These are phyloP conservation scores for Salvia splendens DNA, from an alignment of 257 asterid genomes.

Conservation along the genomic window DNA sequence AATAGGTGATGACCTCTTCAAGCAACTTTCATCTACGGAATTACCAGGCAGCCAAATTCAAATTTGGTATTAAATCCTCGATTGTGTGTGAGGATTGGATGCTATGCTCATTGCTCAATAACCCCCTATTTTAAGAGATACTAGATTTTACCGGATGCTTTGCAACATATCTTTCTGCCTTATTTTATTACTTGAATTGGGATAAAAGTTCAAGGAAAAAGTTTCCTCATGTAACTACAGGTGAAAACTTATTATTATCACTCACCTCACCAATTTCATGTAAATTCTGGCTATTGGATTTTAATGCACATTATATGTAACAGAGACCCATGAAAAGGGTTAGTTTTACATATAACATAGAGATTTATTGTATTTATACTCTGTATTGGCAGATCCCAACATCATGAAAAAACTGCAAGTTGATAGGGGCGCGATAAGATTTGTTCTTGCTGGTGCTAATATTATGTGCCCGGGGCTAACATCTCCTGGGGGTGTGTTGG, in stretches of 20 bases:
- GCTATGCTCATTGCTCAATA: background rate
- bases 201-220: background rate
- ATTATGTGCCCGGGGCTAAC: slow-evolving; percentile 99
- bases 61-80: slow-evolving; percentile 13
- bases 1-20: too few relatives aligned
- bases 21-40: background rate
- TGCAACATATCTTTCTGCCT: background rate
- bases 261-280: background rate
- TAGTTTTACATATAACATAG: slow-evolving; percentile 3
- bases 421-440: slow-evolving; percentile 94
- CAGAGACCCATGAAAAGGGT: background rate
- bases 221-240: background rate
- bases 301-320: background rate
- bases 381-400: slow-evolving; percentile 73
- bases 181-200: slow-evolving; percentile 15
- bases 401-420: slow-evolving; percentile 96
- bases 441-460: slow-evolving; percentile 97
- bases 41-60: slow-evolving; percentile 3
- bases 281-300: background rate
- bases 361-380: slow-evolving; percentile 1
- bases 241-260: background rate
- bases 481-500: slow-evolving; percentile 96
- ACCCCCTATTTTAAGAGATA: slow-evolving; percentile 5
- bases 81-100: background rate
- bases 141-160: slow-evolving; percentile 1